Evolutionary conservation across 345 rosid genomes (phyloP).

Genomic region (Ceriops zippeliana): DNA sequence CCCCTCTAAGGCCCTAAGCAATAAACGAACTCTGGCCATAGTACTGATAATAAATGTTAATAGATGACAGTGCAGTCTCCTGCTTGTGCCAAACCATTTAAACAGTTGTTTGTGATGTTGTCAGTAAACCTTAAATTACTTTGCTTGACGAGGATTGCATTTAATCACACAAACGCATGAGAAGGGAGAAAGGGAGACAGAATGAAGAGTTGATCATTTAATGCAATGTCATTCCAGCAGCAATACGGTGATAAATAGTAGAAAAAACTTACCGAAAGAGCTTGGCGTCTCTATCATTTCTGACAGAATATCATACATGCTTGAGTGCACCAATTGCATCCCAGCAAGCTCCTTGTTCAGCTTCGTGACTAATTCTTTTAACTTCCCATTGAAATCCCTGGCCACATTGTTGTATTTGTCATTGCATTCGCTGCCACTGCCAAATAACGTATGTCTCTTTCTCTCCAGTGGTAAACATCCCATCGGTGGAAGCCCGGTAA

Average conservation of each 20-base stretch:
- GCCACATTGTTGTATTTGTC: conserved; percentile 12
- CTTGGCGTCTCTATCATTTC: conserved; percentile 1
- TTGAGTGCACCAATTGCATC: neutral
- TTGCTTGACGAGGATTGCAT: no score
- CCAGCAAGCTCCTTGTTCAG: conserved; percentile 8
- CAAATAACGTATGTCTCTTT: neutral
- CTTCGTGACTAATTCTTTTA: neutral
- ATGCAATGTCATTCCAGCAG: no score
- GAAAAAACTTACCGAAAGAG: conserved; percentile 1
- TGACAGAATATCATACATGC: neutral
- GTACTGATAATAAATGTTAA: no score
- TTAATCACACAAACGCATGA: no score
- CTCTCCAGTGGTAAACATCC: conserved; percentile 14
- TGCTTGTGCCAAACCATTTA: no score
- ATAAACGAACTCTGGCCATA: no score
- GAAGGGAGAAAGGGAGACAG: no score
- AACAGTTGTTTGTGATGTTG: no score
- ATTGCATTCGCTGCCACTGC: neutral
- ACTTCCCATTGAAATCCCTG: conserved; percentile 1
- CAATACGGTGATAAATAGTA: neutral
- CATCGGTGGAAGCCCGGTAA: conserved; percentile 14
- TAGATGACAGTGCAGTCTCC: no score
- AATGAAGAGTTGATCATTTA: no score
- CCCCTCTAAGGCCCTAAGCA: no score
- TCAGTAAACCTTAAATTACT: no score